These are phyloP conservation scores for Pseudogymnoascus sp. DNA, from an alignment of 2,329 filamentous ascomycete species.

Conservation along the genomic window DNA sequence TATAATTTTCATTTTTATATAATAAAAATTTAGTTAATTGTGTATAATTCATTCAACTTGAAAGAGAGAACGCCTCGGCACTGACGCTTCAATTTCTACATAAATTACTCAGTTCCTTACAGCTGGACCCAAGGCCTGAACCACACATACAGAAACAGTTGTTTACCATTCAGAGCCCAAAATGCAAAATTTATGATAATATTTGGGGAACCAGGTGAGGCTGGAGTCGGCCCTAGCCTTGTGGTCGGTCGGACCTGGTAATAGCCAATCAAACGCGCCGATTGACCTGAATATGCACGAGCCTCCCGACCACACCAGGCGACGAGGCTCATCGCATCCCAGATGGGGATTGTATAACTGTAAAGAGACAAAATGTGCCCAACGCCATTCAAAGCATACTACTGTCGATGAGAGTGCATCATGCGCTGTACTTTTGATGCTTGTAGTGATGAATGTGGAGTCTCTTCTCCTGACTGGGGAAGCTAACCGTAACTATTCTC, in stretches of 20 bases:
- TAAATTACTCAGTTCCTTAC: too few relatives aligned
- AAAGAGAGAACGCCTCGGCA: too few relatives aligned
- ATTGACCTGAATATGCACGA: background rate
- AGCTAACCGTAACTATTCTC: background rate
- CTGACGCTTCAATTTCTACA: too few relatives aligned
- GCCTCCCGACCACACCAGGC: background rate
- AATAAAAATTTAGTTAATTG: too few relatives aligned
- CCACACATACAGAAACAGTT: background rate
- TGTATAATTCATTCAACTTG: too few relatives aligned
- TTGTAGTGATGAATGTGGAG: background rate
- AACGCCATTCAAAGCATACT: background rate
- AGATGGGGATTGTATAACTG: background rate
- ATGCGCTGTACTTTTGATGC: background rate
- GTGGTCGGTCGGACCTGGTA: background rate
- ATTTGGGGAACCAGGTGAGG: background rate
- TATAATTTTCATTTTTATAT: background rate
- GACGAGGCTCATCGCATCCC: background rate
- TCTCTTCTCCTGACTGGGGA: background rate
- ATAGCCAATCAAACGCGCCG: background rate
- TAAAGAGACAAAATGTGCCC: background rate
- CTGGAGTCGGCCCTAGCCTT: background rate
- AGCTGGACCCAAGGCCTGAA: too few relatives aligned
- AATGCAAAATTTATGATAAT: background rate
- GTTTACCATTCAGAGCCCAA: background rate
- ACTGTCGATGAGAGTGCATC: background rate